Percentiles rank a stretch among this genome's conserved stretches.
phyloP scores from a whole-genome alignment of 148 eudicot genomes.

The Rhododendron kiyosumense region DNA sequence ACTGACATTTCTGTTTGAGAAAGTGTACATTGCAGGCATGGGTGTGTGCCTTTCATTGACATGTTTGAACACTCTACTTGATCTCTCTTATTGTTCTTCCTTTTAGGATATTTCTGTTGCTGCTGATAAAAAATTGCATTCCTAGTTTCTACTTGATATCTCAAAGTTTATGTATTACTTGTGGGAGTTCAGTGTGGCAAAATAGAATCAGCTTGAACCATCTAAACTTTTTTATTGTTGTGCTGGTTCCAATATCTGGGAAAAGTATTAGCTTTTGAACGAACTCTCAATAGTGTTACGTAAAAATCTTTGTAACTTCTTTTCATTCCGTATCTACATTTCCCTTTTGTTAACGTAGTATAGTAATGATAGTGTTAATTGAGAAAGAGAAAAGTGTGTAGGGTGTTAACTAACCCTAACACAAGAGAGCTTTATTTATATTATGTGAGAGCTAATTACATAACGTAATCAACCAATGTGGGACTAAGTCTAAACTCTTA shows the following conservation, averaged over 20 bases:
- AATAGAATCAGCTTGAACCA: not conserved
- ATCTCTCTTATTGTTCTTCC: conserved; percentile 1
- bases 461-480: too few relatives aligned
- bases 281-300: not conserved
- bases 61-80: not conserved
- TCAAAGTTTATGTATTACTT: not conserved
- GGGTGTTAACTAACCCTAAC: too few relatives aligned
- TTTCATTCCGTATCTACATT: not conserved
- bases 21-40: not conserved
- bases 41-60: not conserved
- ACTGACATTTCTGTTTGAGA: conserved; percentile 3
- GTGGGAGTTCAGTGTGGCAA: not conserved
- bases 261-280: not conserved
- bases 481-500: too few relatives aligned
- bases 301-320: not conserved
- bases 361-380: conserved; percentile 7
- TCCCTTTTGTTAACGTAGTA: not conserved
- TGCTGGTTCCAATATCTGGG: not conserved
- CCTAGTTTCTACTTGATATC: not conserved
- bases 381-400: too few relatives aligned
- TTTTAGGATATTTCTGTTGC: not conserved
- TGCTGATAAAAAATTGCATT: not conserved
- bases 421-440: too few relatives aligned
- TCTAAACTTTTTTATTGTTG: not conserved
- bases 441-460: too few relatives aligned